Evolutionary conservation across 1,284 basidiomycete genomes (phyloP).

Genomic region (Veloporphyrellus conicus): DNA sequence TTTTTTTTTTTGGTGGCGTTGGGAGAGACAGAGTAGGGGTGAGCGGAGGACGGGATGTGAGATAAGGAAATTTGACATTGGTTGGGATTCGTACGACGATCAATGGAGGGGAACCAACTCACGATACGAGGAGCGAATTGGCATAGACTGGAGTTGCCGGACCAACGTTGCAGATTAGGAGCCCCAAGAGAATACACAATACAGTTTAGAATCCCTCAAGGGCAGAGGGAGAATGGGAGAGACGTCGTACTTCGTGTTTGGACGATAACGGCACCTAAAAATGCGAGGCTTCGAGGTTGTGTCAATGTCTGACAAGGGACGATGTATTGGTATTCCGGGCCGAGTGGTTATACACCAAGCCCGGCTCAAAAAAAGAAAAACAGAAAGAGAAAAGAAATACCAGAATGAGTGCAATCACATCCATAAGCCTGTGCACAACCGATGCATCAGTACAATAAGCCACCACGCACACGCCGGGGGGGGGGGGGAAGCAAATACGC

Average conservation of each 20-base stretch:
- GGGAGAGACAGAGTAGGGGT: too few relatives aligned
- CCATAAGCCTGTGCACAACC: slow-evolving; percentile 18
- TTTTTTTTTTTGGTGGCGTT: too few relatives aligned
- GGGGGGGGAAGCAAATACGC: too few relatives aligned
- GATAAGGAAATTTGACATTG: slow-evolving; percentile 9
- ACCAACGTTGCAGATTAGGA: not conserved
- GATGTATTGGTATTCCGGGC: not conserved
- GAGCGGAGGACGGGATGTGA: slow-evolving; percentile 14
- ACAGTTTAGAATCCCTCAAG: not conserved
- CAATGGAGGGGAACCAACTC: not conserved
- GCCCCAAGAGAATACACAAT: not conserved
- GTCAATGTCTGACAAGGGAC: slow-evolving; percentile 14
- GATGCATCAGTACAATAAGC: not conserved
- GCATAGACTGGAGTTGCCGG: slow-evolving; percentile 19
- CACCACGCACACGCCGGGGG: too few relatives aligned
- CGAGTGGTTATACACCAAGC: not conserved
- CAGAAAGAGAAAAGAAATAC: slow-evolving; percentile 11
- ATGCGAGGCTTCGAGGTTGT: slow-evolving; percentile 19
- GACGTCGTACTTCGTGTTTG: slow-evolving; percentile 31
- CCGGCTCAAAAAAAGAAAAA: not conserved
- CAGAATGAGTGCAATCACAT: slow-evolving; percentile 28
- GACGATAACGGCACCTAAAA: slow-evolving; percentile 21
- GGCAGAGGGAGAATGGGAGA: not conserved
- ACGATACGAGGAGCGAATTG: slow-evolving; percentile 31
- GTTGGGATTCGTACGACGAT: not conserved